phyloP scores from a whole-genome alignment of 768 basidiomycete genomes.

The Lactarius vividus region DNA sequence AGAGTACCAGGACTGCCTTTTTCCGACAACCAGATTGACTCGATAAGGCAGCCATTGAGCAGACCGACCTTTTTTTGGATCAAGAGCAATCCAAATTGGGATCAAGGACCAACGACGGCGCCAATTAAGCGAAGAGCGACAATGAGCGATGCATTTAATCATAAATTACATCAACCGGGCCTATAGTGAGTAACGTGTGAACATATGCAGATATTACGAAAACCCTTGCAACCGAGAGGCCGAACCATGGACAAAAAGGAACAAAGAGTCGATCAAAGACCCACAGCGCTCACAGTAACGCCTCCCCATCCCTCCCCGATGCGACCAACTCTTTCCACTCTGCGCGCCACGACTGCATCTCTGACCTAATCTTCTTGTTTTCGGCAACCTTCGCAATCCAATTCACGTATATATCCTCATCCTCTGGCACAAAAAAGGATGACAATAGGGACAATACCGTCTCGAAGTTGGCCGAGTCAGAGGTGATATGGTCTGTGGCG shows the following conservation, averaged over 20 bases:
- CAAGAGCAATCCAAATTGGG: not conserved
- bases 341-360: constrained; percentile 71
- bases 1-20: constrained; percentile 13
- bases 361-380: constrained; percentile 63
- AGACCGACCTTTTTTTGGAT: constrained; percentile 2
- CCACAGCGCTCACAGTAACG: constrained; percentile 48
- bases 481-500: constrained; percentile 74
- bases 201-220: not conserved
- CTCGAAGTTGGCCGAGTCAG: constrained; percentile 79
- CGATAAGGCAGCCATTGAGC: not conserved
- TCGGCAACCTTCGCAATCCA: constrained; percentile 71
- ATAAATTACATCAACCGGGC: constrained; percentile 15
- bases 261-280: not conserved
- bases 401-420: constrained; percentile 74
- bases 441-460: constrained; percentile 88
- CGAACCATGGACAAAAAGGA: constrained; percentile 13
- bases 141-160: not conserved
- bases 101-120: not conserved
- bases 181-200: constrained; percentile 13
- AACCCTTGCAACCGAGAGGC: constrained; percentile 12
- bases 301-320: constrained; percentile 57
- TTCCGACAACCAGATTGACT: not conserved
- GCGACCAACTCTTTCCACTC: constrained; percentile 77
- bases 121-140: not conserved
- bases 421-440: constrained; percentile 92